Evolutionary conservation across 2,329 filamentous ascomycete species (phyloP).

Genomic region (Pestalotiopsis sp.): DNA sequence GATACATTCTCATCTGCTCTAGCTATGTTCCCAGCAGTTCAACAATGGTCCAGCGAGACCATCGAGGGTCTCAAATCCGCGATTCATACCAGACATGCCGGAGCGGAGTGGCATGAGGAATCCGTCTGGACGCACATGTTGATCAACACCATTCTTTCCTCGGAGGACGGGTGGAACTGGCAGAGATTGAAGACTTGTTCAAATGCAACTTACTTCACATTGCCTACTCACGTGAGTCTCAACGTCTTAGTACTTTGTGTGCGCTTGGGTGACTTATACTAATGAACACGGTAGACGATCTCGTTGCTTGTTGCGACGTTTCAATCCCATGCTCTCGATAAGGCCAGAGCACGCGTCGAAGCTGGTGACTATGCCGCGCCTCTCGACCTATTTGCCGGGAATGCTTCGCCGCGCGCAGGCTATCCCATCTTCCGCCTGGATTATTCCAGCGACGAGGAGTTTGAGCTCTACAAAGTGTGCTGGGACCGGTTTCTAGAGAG

Average conservation of each 20-base stretch:
- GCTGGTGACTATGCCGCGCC: neutral
- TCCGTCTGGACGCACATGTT: neutral
- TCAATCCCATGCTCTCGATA: neutral
- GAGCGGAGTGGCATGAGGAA: neutral
- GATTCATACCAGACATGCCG: no score
- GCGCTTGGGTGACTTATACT: neutral
- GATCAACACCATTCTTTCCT: neutral
- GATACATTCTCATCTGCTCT: no score
- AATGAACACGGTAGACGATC: neutral
- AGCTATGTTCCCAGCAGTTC: no score
- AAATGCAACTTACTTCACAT: neutral
- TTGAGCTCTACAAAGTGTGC: constrained; percentile 1
- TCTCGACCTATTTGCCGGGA: neutral
- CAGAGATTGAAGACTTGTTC: constrained; percentile 1
- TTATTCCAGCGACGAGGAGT: constrained; percentile 6
- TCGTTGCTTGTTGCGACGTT: constrained; percentile 1
- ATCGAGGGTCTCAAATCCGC: no score
- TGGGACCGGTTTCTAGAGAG: neutral
- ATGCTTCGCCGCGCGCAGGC: neutral
- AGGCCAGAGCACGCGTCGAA: neutral
- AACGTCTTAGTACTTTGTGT: neutral
- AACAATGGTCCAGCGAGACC: no score
- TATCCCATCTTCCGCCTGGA: constrained; percentile 8
- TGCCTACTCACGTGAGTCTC: neutral
- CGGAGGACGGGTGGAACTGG: constrained; percentile 1